phyloP scores from a whole-genome alignment of 371 early-diverging fungal genomes.

The Amoeboaphelidium occidentale region DNA sequence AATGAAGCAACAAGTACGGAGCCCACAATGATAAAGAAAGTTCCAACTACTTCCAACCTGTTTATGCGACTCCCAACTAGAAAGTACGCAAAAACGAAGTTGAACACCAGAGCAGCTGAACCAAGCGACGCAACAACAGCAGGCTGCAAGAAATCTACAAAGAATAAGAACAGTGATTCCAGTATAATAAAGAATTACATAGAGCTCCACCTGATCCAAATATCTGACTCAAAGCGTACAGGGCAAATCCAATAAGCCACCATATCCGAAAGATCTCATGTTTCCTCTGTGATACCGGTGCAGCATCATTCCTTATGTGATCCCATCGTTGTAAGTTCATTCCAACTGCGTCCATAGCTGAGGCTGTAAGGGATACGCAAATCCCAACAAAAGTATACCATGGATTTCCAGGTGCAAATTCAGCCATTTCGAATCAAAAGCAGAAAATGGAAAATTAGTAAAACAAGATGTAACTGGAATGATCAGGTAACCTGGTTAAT shows the following conservation, averaged over 20 bases:
- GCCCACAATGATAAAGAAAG: slow-evolving; percentile 31
- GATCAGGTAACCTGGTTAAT: too few species aligned
- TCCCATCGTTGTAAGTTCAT: slow-evolving; percentile 35
- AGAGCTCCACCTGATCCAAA: slow-evolving; percentile 39
- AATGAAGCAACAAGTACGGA: slow-evolving; percentile 19
- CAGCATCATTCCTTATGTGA: slow-evolving; percentile 29
- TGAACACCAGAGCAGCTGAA: slow-evolving; percentile 38
- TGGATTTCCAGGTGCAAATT: too few species aligned
- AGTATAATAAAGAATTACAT: slow-evolving; percentile 16
- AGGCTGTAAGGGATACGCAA: slow-evolving; percentile 10
- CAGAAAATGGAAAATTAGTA: too few species aligned
- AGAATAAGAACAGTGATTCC: background rate
- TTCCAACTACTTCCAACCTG: slow-evolving; percentile 31
- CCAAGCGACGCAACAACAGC: slow-evolving; percentile 46
- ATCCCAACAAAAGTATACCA: background rate
- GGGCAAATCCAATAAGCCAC: slow-evolving; percentile 38
- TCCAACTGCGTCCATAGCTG: slow-evolving; percentile 40
- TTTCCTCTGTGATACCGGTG: slow-evolving; percentile 17
- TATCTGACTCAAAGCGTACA: slow-evolving; percentile 31
- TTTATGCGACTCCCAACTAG: slow-evolving; percentile 37
- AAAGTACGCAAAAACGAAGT: slow-evolving; percentile 38
- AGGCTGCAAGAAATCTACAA: slow-evolving; percentile 35
- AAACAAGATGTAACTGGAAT: too few species aligned
- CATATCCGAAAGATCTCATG: slow-evolving; percentile 33
- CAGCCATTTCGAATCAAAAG: too few species aligned